A percentile compares a stretch with the other conserved stretches of the same genome.
These are phyloP conservation scores for Apiospora rasikravindrae DNA, from an alignment of 2,329 filamentous ascomycete genomes.

Conservation along the genomic window DNA sequence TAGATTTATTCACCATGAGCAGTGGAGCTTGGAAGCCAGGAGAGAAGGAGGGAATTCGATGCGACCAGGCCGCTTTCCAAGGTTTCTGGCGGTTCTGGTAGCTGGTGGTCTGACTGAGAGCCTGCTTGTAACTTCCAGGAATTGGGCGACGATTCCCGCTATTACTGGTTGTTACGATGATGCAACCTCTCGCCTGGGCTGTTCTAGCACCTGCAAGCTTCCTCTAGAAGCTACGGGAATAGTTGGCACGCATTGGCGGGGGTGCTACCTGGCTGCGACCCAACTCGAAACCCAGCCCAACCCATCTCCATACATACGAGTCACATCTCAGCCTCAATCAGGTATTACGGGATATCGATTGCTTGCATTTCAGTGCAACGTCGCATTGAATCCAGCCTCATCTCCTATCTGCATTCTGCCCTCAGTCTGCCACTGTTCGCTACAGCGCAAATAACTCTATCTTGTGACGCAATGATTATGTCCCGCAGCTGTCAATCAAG, in stretches of 20 bases:
- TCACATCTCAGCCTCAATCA: constrained; percentile 7
- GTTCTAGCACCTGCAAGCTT: constrained; percentile 8
- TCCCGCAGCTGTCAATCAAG: constrained; percentile 3
- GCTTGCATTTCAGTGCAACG: neutral
- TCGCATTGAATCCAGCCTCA: neutral
- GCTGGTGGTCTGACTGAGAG: constrained; percentile 16
- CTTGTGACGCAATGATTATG: constrained; percentile 12
- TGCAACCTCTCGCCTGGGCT: constrained; percentile 13
- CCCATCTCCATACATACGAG: neutral
- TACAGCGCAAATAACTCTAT: too few relatives aligned
- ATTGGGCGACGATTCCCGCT: constrained; percentile 10
- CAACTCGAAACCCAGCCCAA: constrained; percentile 13
- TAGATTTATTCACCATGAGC: constrained; percentile 1
- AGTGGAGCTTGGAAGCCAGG: constrained; percentile 6
- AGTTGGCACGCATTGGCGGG: constrained; percentile 3
- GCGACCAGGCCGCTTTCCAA: constrained; percentile 4
- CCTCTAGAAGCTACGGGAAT: constrained; percentile 18
- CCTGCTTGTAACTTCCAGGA: constrained; percentile 2
- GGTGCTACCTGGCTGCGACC: neutral
- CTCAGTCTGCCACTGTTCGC: neutral
- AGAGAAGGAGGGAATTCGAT: neutral
- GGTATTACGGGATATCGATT: neutral
- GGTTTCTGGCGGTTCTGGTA: constrained; percentile 5
- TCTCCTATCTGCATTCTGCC: neutral
- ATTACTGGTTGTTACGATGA: constrained; percentile 8